Evolutionary conservation across 352 stramenopile species (phyloP).

Genomic region (Globisporangium spinosum): DNA sequence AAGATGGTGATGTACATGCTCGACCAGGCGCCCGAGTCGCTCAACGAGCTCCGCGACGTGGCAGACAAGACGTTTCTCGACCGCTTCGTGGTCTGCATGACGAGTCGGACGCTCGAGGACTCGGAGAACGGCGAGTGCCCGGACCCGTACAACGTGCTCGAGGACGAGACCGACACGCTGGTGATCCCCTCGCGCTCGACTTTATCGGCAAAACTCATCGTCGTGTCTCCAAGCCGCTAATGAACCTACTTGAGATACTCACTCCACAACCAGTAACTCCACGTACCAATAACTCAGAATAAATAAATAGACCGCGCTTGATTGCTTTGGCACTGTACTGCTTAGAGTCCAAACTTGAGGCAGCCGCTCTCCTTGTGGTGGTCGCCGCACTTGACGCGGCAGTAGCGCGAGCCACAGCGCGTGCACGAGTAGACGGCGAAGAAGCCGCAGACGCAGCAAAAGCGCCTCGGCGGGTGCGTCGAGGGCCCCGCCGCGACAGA

Average conservation of each 20-base stretch:
- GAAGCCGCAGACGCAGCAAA: slow-evolving; percentile 86
- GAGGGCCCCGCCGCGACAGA: slow-evolving; percentile 60
- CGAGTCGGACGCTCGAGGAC: slow-evolving; percentile 46
- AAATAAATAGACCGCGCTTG: neutral
- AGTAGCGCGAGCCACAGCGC: slow-evolving; percentile 79
- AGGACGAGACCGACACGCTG: slow-evolving; percentile 54
- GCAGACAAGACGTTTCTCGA: slow-evolving; percentile 66
- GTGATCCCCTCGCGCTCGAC: slow-evolving; percentile 24
- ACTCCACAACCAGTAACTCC: neutral
- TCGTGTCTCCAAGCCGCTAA: slow-evolving; percentile 3
- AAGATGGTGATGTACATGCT: slow-evolving; percentile 61
- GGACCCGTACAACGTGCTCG: slow-evolving; percentile 55
- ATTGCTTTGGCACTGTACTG: neutral
- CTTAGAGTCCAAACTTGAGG: slow-evolving; percentile 82
- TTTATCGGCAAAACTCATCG: slow-evolving; percentile 6
- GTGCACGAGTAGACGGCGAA: slow-evolving; percentile 77
- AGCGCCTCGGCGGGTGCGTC: slow-evolving; percentile 59
- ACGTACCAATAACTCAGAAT: neutral
- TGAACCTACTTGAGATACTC: neutral
- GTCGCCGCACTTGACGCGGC: slow-evolving; percentile 76
- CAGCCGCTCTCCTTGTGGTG: slow-evolving; percentile 89
- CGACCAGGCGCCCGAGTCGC: slow-evolving; percentile 40
- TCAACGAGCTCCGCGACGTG: slow-evolving; percentile 50
- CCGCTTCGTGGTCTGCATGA: slow-evolving; percentile 58
- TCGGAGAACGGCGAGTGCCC: slow-evolving; percentile 74